Base-by-base conservation (phyloP, 2,329 filamentous ascomycete species). In the Pyricularia sp. region DNA sequence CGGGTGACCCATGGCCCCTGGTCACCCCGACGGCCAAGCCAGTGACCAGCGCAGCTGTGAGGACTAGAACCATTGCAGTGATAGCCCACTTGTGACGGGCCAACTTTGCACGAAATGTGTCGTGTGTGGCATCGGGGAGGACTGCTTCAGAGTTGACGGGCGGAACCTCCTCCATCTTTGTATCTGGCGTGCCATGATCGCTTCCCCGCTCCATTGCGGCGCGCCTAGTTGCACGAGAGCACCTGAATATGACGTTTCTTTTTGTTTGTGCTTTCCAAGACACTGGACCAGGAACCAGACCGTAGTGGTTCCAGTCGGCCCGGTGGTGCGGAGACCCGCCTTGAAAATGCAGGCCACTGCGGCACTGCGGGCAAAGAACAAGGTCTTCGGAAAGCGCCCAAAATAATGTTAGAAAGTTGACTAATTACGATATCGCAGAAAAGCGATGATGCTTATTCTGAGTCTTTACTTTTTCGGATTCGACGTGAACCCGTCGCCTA, bases 21-120 rank as follows among this genome's bases (percentile, higher is more conserved):
- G 40, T 63, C 35, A 63, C 44, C 16, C 62, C 62, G 22, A 57
- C 40, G 13, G 30, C 53, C 53, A 40, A 59, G 30, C 49, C 53
- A 7, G 31, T 33, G 62, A 64, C 53, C 40, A 64, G 30, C 19
- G 53, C 53, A 33, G 53, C 49, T 13, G 59, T 22, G 44, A 55
- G 30, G 12, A 40, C 61, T 19, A 53, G 24, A 49, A 49, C 31
- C 62, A 63, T 63, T 31, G 53, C 62, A 24, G 40, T 40, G 62
- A 64, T 28, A 22, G 31, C 40, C 40, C 62, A 53, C 40, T 62
- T 62, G 61, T 62, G 61, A 53, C 35, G 61, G 28, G 33, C 33
- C 35, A 44, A 26, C 33, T 59, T 59, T 59, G 55, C 55, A 30
- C 55, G 26, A 59, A 59, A 59, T 19, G 55, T 26, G 28, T 26